Evolutionary conservation across 2,329 filamentous ascomycete genomes (phyloP).

Genomic region (Hymenoscyphus albidus): DNA sequence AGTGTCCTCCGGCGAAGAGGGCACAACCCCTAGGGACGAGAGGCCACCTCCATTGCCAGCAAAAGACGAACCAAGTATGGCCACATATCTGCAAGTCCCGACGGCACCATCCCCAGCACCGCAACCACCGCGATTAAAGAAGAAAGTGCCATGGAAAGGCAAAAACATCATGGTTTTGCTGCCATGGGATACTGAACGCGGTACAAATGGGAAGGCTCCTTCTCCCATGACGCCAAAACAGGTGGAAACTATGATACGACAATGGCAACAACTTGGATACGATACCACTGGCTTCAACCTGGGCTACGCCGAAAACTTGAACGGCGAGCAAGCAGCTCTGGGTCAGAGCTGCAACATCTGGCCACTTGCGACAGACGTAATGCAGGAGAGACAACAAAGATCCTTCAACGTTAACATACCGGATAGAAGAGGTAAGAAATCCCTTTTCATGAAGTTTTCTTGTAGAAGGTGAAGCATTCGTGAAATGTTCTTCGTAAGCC

Average conservation of each 20-base stretch:
- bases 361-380: conserved; percentile 59
- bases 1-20: conserved; percentile 19
- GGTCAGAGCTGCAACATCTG: conserved; percentile 64
- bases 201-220: conserved; percentile 50
- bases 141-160: conserved; percentile 70
- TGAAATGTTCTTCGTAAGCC: neutral
- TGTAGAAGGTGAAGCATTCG: neutral
- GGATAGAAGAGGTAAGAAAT: conserved; percentile 36
- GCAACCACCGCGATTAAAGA: conserved; percentile 57
- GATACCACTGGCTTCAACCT: conserved; percentile 65
- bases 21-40: conserved; percentile 33
- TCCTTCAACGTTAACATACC: conserved; percentile 64
- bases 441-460: neutral
- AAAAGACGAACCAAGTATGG: conserved; percentile 23
- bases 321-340: conserved; percentile 22
- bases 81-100: conserved; percentile 16
- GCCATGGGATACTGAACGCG: conserved; percentile 64
- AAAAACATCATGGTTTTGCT: conserved; percentile 70
- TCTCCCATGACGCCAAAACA: conserved; percentile 53
- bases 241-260: conserved; percentile 57
- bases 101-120: conserved; percentile 32
- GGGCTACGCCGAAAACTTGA: conserved; percentile 40
- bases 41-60: conserved; percentile 38
- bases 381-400: conserved; percentile 49
- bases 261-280: conserved; percentile 68